A percentile compares a stretch with the other conserved stretches of the same genome.
Evolutionary conservation across 345 rosid genomes (phyloP).

Genomic region (Aquilaria sinensis): DNA sequence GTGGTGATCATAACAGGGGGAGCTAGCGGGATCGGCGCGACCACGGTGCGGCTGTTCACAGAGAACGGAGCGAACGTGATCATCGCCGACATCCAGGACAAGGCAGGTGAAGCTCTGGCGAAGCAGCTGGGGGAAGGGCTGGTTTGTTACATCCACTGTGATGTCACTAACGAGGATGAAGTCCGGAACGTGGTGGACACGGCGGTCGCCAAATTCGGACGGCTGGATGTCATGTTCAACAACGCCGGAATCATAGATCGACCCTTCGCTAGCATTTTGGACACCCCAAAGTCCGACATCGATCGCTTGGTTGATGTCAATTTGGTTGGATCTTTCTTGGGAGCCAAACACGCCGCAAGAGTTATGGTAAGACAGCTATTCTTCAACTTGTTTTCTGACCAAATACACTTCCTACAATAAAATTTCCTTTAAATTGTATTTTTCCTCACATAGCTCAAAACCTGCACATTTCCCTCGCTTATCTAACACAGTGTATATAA

Average conservation of each 20-base stretch:
- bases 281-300: too few relatives aligned
- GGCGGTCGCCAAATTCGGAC: constrained; percentile 24
- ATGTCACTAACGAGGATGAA: constrained; percentile 27
- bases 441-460: too few relatives aligned
- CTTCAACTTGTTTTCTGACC: too few relatives aligned
- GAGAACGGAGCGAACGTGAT: constrained; percentile 31
- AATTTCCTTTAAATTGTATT: too few relatives aligned
- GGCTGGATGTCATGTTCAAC: constrained; percentile 33
- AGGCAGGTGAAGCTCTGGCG: constrained; percentile 15
- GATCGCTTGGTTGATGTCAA: too few relatives aligned
- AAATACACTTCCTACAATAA: too few relatives aligned
- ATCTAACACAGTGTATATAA: too few relatives aligned
- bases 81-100: constrained; percentile 30
- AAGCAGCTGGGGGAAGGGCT: constrained; percentile 10
- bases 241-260: constrained; percentile 24
- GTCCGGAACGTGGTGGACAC: constrained; percentile 19
- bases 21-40: constrained; percentile 32
- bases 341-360: too few relatives aligned
- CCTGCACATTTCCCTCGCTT: too few relatives aligned
- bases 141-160: constrained; percentile 26
- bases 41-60: constrained; percentile 13
- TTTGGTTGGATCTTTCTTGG: too few relatives aligned
- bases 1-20: constrained; percentile 35
- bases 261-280: neutral
- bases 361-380: too few relatives aligned